Base-by-base conservation (phyloP, 139 green algal species). In the Zygnema cylindricum region DNA sequence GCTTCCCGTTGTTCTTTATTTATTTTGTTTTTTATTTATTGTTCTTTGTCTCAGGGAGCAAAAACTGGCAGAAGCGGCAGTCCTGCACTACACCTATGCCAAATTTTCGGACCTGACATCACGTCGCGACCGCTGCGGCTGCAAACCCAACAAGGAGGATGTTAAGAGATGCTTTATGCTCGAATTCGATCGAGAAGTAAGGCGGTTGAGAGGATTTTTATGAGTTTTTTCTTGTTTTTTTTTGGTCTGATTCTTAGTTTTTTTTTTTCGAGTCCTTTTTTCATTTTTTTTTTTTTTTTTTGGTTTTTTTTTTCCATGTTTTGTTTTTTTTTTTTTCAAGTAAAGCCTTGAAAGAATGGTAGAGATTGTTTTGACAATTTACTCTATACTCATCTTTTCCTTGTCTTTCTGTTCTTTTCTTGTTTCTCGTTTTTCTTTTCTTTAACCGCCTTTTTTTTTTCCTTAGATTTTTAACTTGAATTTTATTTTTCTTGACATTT, bases 131-230 rank as follows among this genome's bases (percentile, higher is more conserved):
- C 92, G 95, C 3, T 97, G 95, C 85, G 95, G 96, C 83, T 97
- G 95, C 89, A 90, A 93, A 1, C 94, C 94, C 21, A 96, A 92
- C 2, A 93, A 97, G 35, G 95, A 97, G 55, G 95, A 96, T 55
- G 94, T 94, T 69, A 95, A 96, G 92, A 87, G 93, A 11, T 97
- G 95, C 94, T 97, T 97, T 87, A 97, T 97, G 76, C 91, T 97
- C 39, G 94, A 96, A 7, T 97, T 97, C 92, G 95, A 97, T 88
- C 90, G 95, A n/a, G 33, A 41, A 25, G 89, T 93, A 82, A 57
- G 77, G 33, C 30, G n/a, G n/a, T n/a, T n/a, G n/a, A n/a, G n/a
- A n/a, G n/a, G n/a, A n/a, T n/a, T n/a, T n/a, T n/a, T n/a, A n/a
- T n/a, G n/a, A n/a, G n/a, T n/a, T n/a, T n/a, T n/a, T n/a, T n/a